Conservation (phyloP, 2,329 filamentous ascomycete species). For the Podosphaera leucotricha region DNA sequence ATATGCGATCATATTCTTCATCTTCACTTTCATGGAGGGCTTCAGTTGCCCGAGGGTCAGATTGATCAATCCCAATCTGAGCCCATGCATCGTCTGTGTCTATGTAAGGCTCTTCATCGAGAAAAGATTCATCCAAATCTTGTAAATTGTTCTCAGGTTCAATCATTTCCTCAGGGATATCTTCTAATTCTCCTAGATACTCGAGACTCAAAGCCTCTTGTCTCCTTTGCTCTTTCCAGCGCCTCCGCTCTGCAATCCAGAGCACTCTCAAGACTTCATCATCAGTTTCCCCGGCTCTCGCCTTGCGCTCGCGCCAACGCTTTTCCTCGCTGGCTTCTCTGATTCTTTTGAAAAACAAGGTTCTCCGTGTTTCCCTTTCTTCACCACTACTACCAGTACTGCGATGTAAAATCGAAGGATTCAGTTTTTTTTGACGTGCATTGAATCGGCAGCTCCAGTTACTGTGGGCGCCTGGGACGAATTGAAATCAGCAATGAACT, state of each 20-base stretch:
- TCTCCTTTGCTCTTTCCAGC: conserved; percentile 11
- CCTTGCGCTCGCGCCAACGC: conserved; percentile 27
- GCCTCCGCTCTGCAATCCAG: conserved; percentile 17
- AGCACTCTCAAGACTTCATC: conserved; percentile 25
- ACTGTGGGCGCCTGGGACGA: too few relatives aligned
- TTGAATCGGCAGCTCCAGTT: neutral
- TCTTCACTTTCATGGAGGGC: conserved; percentile 22
- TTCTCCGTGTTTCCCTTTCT: conserved; percentile 37
- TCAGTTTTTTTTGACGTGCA: conserved; percentile 31
- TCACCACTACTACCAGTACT: conserved; percentile 18
- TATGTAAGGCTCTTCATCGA: neutral
- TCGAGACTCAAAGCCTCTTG: conserved; percentile 3
- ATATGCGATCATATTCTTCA: conserved; percentile 36
- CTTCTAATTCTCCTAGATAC: conserved; percentile 8
- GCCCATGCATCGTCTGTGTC: conserved; percentile 4
- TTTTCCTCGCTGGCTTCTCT: conserved; percentile 35
- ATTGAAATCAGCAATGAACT: too few relatives aligned
- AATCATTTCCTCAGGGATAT: conserved; percentile 7
- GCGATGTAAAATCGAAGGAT: conserved; percentile 25
- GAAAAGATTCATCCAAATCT: conserved; percentile 3
- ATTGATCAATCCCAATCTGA: conserved; percentile 25
- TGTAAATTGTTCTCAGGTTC: conserved; percentile 3
- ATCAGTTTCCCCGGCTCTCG: conserved; percentile 26
- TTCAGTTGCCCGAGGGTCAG: conserved; percentile 13
- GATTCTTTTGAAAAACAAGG: conserved; percentile 45